Base-by-base conservation (phyloP, 1,284 basidiomycete genomes). In the Afroboletus lepidellus region DNA sequence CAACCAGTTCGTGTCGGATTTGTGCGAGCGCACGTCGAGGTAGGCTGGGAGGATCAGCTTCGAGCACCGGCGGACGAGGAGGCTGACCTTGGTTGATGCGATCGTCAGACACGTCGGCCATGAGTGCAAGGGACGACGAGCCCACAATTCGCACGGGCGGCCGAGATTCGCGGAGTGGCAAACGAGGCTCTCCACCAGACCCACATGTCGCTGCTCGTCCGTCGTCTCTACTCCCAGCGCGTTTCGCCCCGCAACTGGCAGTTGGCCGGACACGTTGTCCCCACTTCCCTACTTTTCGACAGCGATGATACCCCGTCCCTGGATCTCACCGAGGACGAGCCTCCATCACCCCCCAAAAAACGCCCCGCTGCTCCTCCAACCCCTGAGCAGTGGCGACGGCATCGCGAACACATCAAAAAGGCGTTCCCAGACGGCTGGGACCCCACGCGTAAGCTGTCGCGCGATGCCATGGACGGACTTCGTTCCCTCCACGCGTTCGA, bases 401-500 rank as follows among this genome's bases (percentile, higher is more conserved):
- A 92, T 69, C 78, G 81, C 27, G 69, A 73, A 42, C 66, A 73
- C 7, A 75, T 92, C 61, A 81, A 80, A 59, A 72, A 78, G 57
- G 64, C 70, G 8, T 92, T 90, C 64, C 90, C 90, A 15, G 72
- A 77, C 9, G 90, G 90, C 27, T 97, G 94, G 94, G 74, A 78
- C 46, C 94, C 94, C 8, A 88, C 88, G 42, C 87, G 85, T 62
- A 94, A 92, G 67, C 71, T 97, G 49, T 93, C 91, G n/a, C 82
- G 90, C 54, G 87, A 92, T 55, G 92, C 92, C 27, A 97, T 97
- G 93, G 87, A 90, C 52, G 86, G 86, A 27, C 67, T 97, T 55
- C 84, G 90, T 33, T 76, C 83, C 46, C 74, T 97, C 56, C 82
- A 95, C 69, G 68, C 72, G 34, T 69, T 84, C 42, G 85, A 96